Percentiles rank a stretch among this genome's conserved stretches.
phyloP scores from a whole-genome alignment of 2,329 filamentous ascomycete species.

The Trichophyton benhamiae region DNA sequence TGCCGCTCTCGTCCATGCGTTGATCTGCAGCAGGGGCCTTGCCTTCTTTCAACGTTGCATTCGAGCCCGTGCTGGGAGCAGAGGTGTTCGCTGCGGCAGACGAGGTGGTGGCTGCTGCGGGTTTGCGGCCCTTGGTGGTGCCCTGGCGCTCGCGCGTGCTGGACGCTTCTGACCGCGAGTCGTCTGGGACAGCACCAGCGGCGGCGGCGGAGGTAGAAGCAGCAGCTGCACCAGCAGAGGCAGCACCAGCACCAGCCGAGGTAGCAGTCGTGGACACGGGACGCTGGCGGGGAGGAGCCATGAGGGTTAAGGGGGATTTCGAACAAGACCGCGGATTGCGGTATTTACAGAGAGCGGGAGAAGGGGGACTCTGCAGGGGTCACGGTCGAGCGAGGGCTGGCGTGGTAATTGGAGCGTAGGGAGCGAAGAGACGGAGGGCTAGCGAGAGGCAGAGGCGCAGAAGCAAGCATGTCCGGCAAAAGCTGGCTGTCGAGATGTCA shows the following conservation, averaged over 20 bases:
- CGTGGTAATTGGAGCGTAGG: not conserved
- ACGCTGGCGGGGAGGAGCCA: slow-evolving; percentile 31
- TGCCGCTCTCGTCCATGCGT: not conserved
- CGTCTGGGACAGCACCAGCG: slow-evolving; percentile 24
- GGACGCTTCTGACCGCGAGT: slow-evolving; percentile 38
- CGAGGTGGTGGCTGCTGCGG: slow-evolving; percentile 17
- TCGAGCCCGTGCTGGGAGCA: not conserved
- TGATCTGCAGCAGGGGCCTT: not conserved
- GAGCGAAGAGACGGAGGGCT: not conserved
- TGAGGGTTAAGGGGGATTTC: not conserved
- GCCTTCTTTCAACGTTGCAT: slow-evolving; percentile 1
- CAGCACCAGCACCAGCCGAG: not conserved
- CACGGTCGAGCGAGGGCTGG: not conserved
- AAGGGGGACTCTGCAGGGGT: not conserved
- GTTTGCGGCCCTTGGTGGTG: slow-evolving; percentile 24
- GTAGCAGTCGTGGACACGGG: slow-evolving; percentile 15
- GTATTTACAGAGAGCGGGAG: not conserved
- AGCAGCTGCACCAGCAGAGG: slow-evolving; percentile 15
- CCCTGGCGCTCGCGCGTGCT: slow-evolving; percentile 30
- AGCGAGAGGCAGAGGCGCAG: not conserved
- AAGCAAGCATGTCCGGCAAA: not conserved
- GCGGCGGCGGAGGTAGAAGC: not conserved
- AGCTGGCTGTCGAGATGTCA: not conserved
- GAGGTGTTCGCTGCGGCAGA: slow-evolving; percentile 17
- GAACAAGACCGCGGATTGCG: not conserved